Evolutionary conservation across 2,329 filamentous ascomycete genomes (phyloP), one percentile per base, ranked within the genome.

Genomic region (Calonectria honghensis): DNA sequence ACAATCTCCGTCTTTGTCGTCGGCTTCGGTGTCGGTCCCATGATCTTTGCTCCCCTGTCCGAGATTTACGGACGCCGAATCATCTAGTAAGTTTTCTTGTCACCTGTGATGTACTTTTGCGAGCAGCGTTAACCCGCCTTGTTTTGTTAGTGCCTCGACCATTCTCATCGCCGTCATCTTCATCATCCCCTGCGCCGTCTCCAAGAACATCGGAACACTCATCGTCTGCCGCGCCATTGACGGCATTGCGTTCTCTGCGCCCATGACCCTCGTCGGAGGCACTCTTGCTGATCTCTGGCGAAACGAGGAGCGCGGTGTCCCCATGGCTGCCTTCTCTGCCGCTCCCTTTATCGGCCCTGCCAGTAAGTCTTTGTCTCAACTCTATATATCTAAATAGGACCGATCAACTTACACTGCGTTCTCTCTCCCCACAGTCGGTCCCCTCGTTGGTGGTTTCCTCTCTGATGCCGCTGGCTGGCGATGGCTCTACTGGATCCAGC

Each of bases 401-500:
- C 24, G 1, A 13, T 37, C 32, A 57, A 35, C 79, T 79, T 59
- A 81, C 70, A 6, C 0, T 2, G 3, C 3, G 24, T 24, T 35
- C 32, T 7, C 32, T 6, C 24, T 24, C 24, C 31, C 2, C 24
- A 4, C 54, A 88, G 86, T 94, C 77, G 94, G 94, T 75, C 94
- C 94, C 10, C 89, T 98, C 0, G 90, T 93, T 9, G 96, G 95
- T 77, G 95, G 95, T 14, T 97, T 92, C 82, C 87, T 97, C 1
- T 89, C 90, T 10, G 93, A 96, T 78, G 90, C 90, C 0, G 85
- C 88, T 0, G 93, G 93, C 48, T 97, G 95, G 95, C 88, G 95
- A 77, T 97, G 94, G 94, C 88, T 97, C 0, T 97, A 97, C 87
- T 96, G 94, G 93, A 91, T 98, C 79, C 95, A 96, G 81, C 87